Evolutionary conservation across 371 early-diverging fungal genomes (phyloP).

Genomic region (Rhizomucor pusillus): DNA sequence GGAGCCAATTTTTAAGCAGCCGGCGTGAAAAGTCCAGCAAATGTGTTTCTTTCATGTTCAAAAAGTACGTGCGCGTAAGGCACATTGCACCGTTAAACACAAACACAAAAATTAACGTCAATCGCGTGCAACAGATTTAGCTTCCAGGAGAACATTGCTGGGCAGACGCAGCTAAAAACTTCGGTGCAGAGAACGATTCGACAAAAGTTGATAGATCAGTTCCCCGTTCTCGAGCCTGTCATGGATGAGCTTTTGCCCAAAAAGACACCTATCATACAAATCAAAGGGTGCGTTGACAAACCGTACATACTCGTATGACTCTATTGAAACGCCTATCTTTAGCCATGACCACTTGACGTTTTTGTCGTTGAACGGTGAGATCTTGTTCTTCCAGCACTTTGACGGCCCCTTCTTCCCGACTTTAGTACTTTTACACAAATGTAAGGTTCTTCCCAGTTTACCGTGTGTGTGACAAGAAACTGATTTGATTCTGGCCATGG

Average conservation of each 20-base stretch:
- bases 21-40: too few species aligned
- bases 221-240: slow-evolving; percentile 78
- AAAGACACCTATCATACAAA: slow-evolving; percentile 78
- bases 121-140: slow-evolving; percentile 54
- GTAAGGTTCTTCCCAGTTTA: slow-evolving; percentile 61
- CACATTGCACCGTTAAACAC: not conserved
- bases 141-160: slow-evolving; percentile 75
- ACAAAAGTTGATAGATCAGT: slow-evolving; percentile 82
- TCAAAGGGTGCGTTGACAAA: slow-evolving; percentile 78
- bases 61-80: not conserved
- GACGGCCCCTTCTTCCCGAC: slow-evolving; percentile 91
- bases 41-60: not conserved
- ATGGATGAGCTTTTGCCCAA: slow-evolving; percentile 94
- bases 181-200: slow-evolving; percentile 91
- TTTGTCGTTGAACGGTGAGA: slow-evolving; percentile 75
- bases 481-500: not conserved
- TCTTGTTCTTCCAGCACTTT: slow-evolving; percentile 93
- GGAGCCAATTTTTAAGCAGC: too few species aligned
- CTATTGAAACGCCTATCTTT: not conserved
- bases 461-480: too few species aligned
- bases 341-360: slow-evolving; percentile 88
- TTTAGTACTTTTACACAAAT: slow-evolving; percentile 87
- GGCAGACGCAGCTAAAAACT: slow-evolving; percentile 88
- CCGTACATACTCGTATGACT: too few species aligned
- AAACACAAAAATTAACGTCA: not conserved